These are phyloP conservation scores for Lablab purpureus DNA, from an alignment of 306 rosid genomes.

Conservation along the genomic window DNA sequence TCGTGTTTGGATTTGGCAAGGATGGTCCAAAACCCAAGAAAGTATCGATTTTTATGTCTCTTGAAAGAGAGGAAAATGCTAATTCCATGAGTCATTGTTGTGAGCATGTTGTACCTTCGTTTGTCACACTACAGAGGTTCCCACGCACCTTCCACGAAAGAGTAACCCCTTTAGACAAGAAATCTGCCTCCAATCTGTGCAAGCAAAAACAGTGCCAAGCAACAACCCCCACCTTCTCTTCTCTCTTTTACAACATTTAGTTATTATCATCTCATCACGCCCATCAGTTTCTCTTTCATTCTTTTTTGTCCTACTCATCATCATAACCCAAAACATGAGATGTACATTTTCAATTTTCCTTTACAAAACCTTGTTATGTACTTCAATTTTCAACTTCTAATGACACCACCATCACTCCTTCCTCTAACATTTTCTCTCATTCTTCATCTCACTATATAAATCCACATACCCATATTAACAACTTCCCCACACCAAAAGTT, in stretches of 20 bases:
- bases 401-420: not conserved
- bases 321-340: not conserved
- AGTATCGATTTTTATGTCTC: conserved; percentile 19
- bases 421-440: conserved; percentile 34
- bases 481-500: conserved; percentile 1
- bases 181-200: conserved; percentile 1
- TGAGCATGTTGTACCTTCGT: conserved; percentile 46
- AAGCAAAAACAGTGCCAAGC: not conserved
- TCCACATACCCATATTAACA: not conserved
- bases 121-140: conserved; percentile 42
- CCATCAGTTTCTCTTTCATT: too few relatives aligned
- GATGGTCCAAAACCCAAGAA: not conserved
- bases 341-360: not conserved
- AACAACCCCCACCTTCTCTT: not conserved
- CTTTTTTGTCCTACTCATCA: too few relatives aligned
- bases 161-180: conserved; percentile 34
- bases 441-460: conserved; percentile 37
- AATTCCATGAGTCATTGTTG: not conserved
- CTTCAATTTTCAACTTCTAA: conserved; percentile 40
- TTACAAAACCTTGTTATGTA: not conserved
- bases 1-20: conserved; percentile 24
- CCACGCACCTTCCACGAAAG: conserved; percentile 75
- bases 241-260: too few relatives aligned
- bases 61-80: conserved; percentile 33
- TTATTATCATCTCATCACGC: too few relatives aligned